Evolutionary conservation across 768 basidiomycete species (phyloP), one percentile per base, ranked within the genome.

Genomic region (Tylopilus felleus): DNA sequence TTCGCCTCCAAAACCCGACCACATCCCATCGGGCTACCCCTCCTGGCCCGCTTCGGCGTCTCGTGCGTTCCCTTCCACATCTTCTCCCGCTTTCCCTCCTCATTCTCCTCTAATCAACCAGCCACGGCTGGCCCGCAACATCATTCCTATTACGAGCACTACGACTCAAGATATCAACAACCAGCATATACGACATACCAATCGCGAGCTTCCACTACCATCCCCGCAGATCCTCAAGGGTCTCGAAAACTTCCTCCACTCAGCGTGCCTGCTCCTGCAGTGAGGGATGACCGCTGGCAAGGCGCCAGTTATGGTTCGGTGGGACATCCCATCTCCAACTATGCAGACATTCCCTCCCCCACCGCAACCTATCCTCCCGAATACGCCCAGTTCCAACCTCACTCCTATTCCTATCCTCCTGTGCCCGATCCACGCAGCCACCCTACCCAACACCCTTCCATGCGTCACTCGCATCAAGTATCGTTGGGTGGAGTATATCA

Each of bases 171-270:
- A 62, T 85, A 69, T 53, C 65, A 64, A 39, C 70, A 66, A 35
- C 9, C 56, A 0, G 63, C 74, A 57, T 82, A 79, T 61, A 68
- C 74, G 53, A 62, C 75, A 58, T 82, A 79, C 67, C 68, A 73
- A 21, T 74, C 77, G 56, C 78, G 82, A 57, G 67, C 75, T 52
- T 75, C 77, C 33, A 76, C 83, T 6, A 74, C 79, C 35, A 71
- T 79, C 48, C 73, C 80, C 49, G 59, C 73, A 36, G 75, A 75
- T 63, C 75, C 74, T 29, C 72, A 76, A 58, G 81, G 81, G 49
- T 78, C 78, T 51, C 79, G 83, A 63, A 82, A 79, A 63, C 71
- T 85, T 40, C 84, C 86, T 43, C 83, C 83, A 21, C 74, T 82
- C 62, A 69, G 59, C 44, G 71, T 77, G 25, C 75, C 78, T 31